Evolutionary conservation across 2,329 filamentous ascomycete species (phyloP).

Genomic region (Cordyceps sp.): DNA sequence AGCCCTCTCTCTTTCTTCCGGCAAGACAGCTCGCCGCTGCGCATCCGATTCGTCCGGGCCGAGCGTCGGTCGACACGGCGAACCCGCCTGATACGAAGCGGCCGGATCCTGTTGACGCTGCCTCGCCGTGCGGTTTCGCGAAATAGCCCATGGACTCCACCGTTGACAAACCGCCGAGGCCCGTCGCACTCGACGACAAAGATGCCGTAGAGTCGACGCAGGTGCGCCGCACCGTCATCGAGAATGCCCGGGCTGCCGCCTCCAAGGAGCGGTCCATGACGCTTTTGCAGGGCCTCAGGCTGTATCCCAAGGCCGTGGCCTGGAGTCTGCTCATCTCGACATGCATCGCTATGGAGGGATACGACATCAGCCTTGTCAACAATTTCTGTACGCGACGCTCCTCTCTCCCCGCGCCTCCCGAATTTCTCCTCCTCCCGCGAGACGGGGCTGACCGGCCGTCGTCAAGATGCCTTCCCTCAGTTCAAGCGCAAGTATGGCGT

Average conservation of each 20-base stretch:
- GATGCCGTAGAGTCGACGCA: constrained; percentile 8
- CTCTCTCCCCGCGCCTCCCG: constrained; percentile 1
- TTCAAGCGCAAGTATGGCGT: constrained; percentile 43
- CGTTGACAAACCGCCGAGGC: not conserved
- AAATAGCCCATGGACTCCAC: not conserved
- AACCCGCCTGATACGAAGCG: no score
- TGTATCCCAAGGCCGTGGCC: constrained; percentile 74
- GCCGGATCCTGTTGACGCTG: no score
- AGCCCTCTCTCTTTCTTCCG: no score
- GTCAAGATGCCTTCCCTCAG: constrained; percentile 31
- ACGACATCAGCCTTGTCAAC: constrained; percentile 66
- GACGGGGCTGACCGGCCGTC: not conserved
- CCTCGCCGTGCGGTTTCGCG: no score
- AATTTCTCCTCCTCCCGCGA: constrained; percentile 3
- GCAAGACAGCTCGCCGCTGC: no score
- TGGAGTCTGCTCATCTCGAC: constrained; percentile 83
- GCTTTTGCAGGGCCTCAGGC: constrained; percentile 55
- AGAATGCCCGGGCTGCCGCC: constrained; percentile 25
- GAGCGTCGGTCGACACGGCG: no score
- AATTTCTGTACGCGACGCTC: constrained; percentile 46
- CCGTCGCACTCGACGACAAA: constrained; percentile 5
- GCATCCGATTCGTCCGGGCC: no score
- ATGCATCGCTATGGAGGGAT: constrained; percentile 83
- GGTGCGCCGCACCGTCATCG: constrained; percentile 13
- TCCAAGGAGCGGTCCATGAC: constrained; percentile 54